These are phyloP conservation scores for Boletus eberwhitei DNA, from an alignment of 768 basidiomycete species.

Conservation along the genomic window DNA sequence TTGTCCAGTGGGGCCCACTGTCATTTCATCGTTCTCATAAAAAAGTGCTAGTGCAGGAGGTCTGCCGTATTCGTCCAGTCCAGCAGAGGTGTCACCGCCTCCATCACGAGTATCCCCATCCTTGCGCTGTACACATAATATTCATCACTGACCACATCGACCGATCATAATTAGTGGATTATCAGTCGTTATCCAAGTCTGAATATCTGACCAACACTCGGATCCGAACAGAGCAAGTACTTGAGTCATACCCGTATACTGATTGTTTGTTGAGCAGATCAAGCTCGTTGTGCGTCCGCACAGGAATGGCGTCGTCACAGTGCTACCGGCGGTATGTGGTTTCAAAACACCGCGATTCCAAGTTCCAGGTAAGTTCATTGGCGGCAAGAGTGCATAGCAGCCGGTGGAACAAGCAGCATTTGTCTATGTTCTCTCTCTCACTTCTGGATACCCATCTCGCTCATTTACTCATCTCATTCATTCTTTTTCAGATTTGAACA, in stretches of 20 bases:
- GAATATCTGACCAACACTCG: not conserved
- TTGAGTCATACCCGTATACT: not conserved
- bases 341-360: conserved; percentile 1
- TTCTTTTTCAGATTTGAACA: not conserved
- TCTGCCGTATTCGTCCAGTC: no score
- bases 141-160: no score
- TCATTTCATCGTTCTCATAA: no score
- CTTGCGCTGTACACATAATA: not conserved
- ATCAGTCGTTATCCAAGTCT: not conserved
- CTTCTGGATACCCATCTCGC: not conserved
- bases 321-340: not conserved
- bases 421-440: not conserved
- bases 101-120: no score
- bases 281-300: not conserved
- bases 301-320: not conserved
- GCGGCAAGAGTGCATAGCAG: not conserved
- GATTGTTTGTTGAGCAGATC: not conserved
- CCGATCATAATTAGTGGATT: not conserved
- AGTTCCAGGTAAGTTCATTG: not conserved
- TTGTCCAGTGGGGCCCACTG: not conserved
- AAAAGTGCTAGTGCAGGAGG: no score
- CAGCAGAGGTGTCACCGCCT: no score
- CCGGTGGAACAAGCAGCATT: not conserved
- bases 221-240: not conserved
- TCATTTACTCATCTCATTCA: not conserved